Conservation (phyloP, 2,329 filamentous ascomycete species). For the Alternaria atra region DNA sequence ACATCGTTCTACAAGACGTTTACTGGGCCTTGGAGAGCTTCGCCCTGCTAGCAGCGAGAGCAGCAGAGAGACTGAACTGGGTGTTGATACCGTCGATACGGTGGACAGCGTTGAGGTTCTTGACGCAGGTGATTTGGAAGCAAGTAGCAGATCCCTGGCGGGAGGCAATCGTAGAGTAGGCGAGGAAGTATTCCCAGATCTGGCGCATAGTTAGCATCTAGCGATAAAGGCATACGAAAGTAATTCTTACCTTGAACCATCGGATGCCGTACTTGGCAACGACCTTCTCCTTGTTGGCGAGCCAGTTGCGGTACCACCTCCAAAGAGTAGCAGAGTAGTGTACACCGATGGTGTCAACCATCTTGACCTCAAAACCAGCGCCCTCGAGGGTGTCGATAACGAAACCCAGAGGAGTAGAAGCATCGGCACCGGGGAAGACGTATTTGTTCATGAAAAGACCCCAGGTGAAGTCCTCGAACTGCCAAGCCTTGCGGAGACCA, state of each 20-base stretch:
- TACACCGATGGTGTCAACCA: conserved; percentile 90
- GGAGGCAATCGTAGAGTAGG: conserved; percentile 83
- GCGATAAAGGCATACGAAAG: background rate
- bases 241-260: conserved; percentile 85
- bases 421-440: conserved; percentile 95
- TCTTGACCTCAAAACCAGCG: conserved; percentile 90
- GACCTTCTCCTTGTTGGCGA: conserved; percentile 91
- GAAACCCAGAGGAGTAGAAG: conserved; percentile 89
- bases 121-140: conserved; percentile 86
- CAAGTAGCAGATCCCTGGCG: conserved; percentile 85
- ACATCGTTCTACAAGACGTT: background rate
- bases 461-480: conserved; percentile 98
- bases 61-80: conserved; percentile 74
- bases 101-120: conserved; percentile 90
- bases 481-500: conserved; percentile 92
- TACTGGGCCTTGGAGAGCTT: conserved; percentile 32
- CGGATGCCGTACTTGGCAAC: conserved; percentile 92
- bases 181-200: conserved; percentile 94
- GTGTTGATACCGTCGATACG: conserved; percentile 76
- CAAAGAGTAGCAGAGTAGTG: conserved; percentile 97
- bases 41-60: conserved; percentile 63
- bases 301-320: conserved; percentile 99
- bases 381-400: conserved; percentile 86
- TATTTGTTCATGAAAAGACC: conserved; percentile 99
- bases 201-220: conserved; percentile 45